Conservation (phyloP, 2,329 filamentous ascomycete genomes). For the Onygenales sp. region DNA sequence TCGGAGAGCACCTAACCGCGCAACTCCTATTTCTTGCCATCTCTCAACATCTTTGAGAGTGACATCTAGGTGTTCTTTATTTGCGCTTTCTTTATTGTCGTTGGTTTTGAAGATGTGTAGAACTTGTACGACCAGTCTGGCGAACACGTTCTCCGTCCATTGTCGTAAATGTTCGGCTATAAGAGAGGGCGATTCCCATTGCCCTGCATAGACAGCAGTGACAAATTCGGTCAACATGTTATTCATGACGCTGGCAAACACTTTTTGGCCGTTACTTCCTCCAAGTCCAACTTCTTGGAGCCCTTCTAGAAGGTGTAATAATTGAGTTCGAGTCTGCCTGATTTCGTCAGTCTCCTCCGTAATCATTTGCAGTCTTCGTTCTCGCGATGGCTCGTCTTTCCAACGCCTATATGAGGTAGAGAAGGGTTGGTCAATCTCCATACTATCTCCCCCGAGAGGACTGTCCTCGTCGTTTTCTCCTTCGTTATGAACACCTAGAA, state of each 20-base stretch:
- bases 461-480: conserved; percentile 7
- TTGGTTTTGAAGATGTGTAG: conserved; percentile 30
- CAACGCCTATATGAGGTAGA: conserved; percentile 30
- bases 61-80: conserved; percentile 22
- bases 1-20: conserved; percentile 46
- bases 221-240: conserved; percentile 49
- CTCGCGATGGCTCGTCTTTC: conserved; percentile 22
- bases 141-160: conserved; percentile 49
- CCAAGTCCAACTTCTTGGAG: conserved; percentile 47
- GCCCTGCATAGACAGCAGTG: conserved; percentile 45
- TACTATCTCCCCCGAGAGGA: conserved; percentile 17
- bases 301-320: conserved; percentile 33
- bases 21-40: conserved; percentile 48
- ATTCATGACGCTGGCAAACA: conserved; percentile 51
- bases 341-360: conserved; percentile 22
- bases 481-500: conserved; percentile 31
- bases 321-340: conserved; percentile 21
- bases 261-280: conserved; percentile 44
- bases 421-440: conserved; percentile 28
- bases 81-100: conserved; percentile 12
- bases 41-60: conserved; percentile 37
- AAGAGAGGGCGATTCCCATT: conserved; percentile 44
- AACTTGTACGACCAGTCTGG: conserved; percentile 41
- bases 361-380: conserved; percentile 21
- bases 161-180: conserved; percentile 41